phyloP scores from a whole-genome alignment of 192 early-diverging fungal species.

The Coemansia sp. region DNA sequence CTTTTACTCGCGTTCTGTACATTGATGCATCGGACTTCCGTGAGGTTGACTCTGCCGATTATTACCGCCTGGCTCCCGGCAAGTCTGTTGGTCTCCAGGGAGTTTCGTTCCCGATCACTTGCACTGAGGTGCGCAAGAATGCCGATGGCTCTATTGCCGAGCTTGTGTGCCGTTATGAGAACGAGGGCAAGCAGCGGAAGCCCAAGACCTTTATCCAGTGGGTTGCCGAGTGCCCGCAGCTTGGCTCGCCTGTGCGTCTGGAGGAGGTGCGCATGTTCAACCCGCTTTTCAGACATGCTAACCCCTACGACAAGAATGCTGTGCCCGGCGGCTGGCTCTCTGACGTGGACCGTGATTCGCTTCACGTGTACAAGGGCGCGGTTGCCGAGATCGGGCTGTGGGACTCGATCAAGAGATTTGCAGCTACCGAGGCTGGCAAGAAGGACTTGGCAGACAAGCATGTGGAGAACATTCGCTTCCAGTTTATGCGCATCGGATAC shows the following conservation, averaged over 20 bases:
- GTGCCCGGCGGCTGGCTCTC: conserved; percentile 88
- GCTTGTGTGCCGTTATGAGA: conserved; percentile 78
- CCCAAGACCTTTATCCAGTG: conserved; percentile 99
- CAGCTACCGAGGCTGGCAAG: conserved; percentile 34
- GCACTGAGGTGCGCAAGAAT: conserved; percentile 73
- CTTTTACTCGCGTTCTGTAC: conserved; percentile 90
- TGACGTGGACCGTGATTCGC: conserved; percentile 81
- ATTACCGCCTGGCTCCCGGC: conserved; percentile 88
- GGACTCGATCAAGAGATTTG: conserved; percentile 57
- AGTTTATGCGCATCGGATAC: conserved; percentile 96
- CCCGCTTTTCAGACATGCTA: conserved; percentile 84
- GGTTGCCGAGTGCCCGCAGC: conserved; percentile 83
- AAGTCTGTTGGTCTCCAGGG: conserved; percentile 94
- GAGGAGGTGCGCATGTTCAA: conserved; percentile 83
- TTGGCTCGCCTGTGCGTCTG: conserved; percentile 77
- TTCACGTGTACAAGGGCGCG: conserved; percentile 65
- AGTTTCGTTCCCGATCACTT: conserved; percentile 84
- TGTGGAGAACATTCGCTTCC: conserved; percentile 86
- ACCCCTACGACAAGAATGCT: conserved; percentile 73
- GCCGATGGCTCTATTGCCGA: conserved; percentile 77
- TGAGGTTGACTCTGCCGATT: conserved; percentile 87
- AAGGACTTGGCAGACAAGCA: conserved; percentile 55
- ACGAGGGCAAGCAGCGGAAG: conserved; percentile 60
- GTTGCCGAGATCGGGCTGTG: conserved; percentile 82
- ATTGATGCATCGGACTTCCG: conserved; percentile 98